Base-by-base conservation (phyloP, 208 protist genomes). In the Eutreptiella sp. region DNA sequence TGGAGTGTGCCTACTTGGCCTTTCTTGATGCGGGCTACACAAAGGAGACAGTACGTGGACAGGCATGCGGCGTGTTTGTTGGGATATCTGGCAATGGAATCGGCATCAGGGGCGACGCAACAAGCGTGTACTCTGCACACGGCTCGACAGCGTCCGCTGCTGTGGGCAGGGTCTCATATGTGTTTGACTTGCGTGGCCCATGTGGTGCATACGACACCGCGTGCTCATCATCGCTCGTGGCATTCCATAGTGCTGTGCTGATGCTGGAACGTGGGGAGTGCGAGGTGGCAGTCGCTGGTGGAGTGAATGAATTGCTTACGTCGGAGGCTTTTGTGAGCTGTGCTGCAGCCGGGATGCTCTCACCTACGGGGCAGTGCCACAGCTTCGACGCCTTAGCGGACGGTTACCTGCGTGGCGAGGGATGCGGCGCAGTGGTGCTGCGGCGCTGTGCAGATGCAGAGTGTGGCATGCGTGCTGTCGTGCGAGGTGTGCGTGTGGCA, bases 201-300 rank as follows among this genome's bases (percentile, higher is more conserved):
- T 72, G 55, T n/a, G 9, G 85, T n/a, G 61, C 66, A 7, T n/a
- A 82, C 9, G 84, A 90, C 57, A 87, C 83, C 4, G 84, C 84
- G 11, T 90, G 84, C 60, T 83, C 76, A 7, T 75, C 70, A 0
- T 77, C 84, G 9, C 66, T 90, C 2, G 73, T 81, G 4, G 82
- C 84, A 4, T 11, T 80, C 11, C 68, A 89, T 54, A 28, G 76
- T 3, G 84, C 73, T 4, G 32, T 19, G 29, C 4, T 60, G 31
- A 54, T 46, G 31, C 19, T 90, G n/a, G 43, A 26, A 9, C 21
- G 31, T 11, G 50, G 50, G 31, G 14, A 31, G 50, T 57, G 50
- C 36, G 14, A 14, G 21, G 39, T 7, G 38, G 54, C 54, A 28
- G 11, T 62, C 19, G 54, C 60, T 11, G 27, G 50, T 23, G 54